Evolutionary conservation across 352 stramenopile species (phyloP), one percentile per base, ranked within the genome.

Genomic region (Phytophthora pistaciae): DNA sequence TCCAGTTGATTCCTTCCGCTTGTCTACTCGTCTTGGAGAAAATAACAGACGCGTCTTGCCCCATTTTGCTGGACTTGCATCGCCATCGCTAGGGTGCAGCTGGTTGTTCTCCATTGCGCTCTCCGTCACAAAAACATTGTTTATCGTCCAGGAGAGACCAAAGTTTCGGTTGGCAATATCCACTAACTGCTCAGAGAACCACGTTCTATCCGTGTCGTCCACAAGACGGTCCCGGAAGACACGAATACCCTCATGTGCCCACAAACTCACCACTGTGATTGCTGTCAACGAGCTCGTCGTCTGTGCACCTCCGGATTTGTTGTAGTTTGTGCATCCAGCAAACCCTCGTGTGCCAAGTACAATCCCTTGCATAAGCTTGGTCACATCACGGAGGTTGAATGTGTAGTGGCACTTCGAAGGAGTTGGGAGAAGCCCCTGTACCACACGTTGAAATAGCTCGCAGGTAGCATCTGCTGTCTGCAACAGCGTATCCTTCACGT

Each of bases 161-260:
- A 98, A 93, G 0, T 68, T 57, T 36, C 74, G 65, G 20, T 92
- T 92, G 2, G 84, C 71, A 10, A 97, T 70, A 38, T 79, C 56
- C 3, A 97, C 72, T 1, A 97, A 78, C 29, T 95, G 79, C 23
- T 96, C 79, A 0, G 91, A 93, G 61, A 98, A 92, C 90, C 92
- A 98, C 25, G 69, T 56, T 65, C 97, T 91, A 59, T 98, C 95
- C 3, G 60, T 63, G 3, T 77, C 79, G 16, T 93, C 92, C 40
- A 95, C 88, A 3, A 98, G 68, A 8, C 95, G 93, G 66, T 99
- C 95, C 18, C 96, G 91, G 59, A 99, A 98, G 3, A 99, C 94
- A 2, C 96, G 80, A 63, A 94, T 85, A 33, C 74, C 87, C 66
- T 99, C 96, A 60, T 99, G 94, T 21, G 91, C 83, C 91, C 95